Evolutionary conservation across 345 rosid species (phyloP).

Genomic region (Murraya paniculata): DNA sequence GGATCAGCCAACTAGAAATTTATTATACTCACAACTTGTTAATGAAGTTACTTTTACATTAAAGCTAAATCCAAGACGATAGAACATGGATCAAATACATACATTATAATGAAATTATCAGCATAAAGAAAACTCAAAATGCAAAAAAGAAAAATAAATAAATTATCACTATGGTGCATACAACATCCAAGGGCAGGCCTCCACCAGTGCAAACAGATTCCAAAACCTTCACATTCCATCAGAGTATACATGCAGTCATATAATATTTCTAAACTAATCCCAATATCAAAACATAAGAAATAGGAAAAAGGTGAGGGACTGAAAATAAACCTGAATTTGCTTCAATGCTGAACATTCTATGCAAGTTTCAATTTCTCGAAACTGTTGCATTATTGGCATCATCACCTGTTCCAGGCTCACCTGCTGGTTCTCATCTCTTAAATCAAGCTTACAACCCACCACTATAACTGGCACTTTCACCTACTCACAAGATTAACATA

Average conservation of each 20-base stretch:
- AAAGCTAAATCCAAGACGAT: background rate
- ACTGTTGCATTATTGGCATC: slow-evolving; percentile 83
- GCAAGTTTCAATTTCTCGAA: slow-evolving; percentile 78
- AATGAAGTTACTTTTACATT: background rate
- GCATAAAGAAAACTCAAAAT: background rate
- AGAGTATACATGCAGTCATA: background rate
- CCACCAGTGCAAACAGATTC: background rate
- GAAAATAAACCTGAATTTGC: slow-evolving; percentile 55
- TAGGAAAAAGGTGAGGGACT: slow-evolving; percentile 9
- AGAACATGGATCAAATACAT: background rate
- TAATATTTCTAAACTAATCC: background rate
- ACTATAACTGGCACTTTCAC: slow-evolving; percentile 85
- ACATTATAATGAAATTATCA: background rate
- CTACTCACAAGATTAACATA: slow-evolving; percentile 36
- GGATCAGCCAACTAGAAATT: background rate
- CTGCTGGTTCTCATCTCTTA: slow-evolving; percentile 53
- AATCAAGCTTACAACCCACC: slow-evolving; percentile 79
- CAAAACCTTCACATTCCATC: background rate
- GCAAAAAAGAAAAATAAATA: background rate
- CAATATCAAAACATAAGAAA: background rate
- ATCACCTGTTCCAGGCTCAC: slow-evolving; percentile 65
- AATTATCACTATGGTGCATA: background rate
- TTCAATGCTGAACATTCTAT: slow-evolving; percentile 70
- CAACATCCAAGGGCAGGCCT: background rate
- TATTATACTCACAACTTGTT: background rate